phyloP scores from a whole-genome alignment of 2,329 filamentous ascomycete species.

The Aspergillus sp. region DNA sequence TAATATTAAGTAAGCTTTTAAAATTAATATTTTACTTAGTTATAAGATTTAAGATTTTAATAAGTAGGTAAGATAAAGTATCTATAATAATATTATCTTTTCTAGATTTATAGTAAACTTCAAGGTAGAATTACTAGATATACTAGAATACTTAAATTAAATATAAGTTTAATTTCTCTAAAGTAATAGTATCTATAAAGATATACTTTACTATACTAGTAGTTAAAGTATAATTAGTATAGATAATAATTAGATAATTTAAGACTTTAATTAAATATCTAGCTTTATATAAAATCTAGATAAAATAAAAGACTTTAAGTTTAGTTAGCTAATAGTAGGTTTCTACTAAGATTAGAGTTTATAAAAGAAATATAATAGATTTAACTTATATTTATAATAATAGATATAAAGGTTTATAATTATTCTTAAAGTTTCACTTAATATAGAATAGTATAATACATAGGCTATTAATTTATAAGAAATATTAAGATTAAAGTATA shows the following conservation, averaged over 20 bases:
- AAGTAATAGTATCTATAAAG: not conserved
- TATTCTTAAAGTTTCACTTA: not conserved
- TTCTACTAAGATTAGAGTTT: no score
- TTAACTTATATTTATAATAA: no score
- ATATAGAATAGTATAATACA: not conserved
- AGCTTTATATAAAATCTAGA: not conserved
- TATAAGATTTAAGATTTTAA: not conserved
- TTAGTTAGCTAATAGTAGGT: not conserved
- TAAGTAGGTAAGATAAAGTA: not conserved
- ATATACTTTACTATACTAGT: not conserved
- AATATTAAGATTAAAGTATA: no score
- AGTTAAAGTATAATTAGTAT: not conserved
- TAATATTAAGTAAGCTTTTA: no score
- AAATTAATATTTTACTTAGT: not conserved
- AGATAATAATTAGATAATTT: not conserved
- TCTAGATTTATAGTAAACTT: not conserved
- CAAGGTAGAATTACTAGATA: slow-evolving; percentile 1
- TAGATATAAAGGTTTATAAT: no score
- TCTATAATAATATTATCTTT: not conserved
- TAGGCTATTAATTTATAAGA: no score
- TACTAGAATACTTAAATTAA: not conserved
- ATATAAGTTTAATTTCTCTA: not conserved
- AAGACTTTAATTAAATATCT: not conserved
- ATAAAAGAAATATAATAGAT: no score
- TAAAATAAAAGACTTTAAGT: not conserved